These are phyloP conservation scores for Lipomyces mesembrius DNA, from an alignment of 805 yeast genomes.

Conservation along the genomic window DNA sequence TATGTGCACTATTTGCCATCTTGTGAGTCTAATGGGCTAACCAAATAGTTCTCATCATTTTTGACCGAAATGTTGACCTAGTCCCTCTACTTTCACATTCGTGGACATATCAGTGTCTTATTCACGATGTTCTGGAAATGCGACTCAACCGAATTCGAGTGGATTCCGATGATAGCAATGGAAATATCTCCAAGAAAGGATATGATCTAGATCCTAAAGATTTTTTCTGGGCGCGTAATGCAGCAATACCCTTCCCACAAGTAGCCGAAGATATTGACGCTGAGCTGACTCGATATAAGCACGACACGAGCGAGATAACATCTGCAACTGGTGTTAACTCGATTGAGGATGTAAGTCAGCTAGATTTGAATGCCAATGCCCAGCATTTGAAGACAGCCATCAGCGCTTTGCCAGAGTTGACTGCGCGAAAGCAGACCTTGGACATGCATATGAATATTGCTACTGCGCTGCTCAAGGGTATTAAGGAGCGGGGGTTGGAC, in stretches of 20 bases:
- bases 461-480: constrained; percentile 77
- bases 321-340: constrained; percentile 72
- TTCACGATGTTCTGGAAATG: constrained; percentile 85
- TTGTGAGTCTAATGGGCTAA: constrained; percentile 7
- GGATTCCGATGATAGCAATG: constrained; percentile 46
- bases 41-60: constrained; percentile 65
- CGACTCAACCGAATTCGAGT: constrained; percentile 81
- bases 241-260: constrained; percentile 93
- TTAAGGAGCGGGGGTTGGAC: constrained; percentile 86
- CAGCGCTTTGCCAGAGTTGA: constrained; percentile 87
- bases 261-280: constrained; percentile 96
- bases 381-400: constrained; percentile 66
- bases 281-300: constrained; percentile 78
- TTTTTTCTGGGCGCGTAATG: constrained; percentile 85
- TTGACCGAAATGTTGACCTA: constrained; percentile 89
- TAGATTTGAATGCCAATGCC: constrained; percentile 45
- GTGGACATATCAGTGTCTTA: constrained; percentile 97
- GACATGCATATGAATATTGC: constrained; percentile 98
- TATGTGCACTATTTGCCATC: constrained; percentile 9
- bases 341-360: constrained; percentile 68
- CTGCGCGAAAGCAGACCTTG: constrained; percentile 82
- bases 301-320: constrained; percentile 86
- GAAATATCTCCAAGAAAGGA: constrained; percentile 52
- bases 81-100: constrained; percentile 95
- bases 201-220: constrained; percentile 93